These are phyloP conservation scores for Raddia distichophylla DNA, from an alignment of 176 grass and related monocot species.

Conservation along the genomic window DNA sequence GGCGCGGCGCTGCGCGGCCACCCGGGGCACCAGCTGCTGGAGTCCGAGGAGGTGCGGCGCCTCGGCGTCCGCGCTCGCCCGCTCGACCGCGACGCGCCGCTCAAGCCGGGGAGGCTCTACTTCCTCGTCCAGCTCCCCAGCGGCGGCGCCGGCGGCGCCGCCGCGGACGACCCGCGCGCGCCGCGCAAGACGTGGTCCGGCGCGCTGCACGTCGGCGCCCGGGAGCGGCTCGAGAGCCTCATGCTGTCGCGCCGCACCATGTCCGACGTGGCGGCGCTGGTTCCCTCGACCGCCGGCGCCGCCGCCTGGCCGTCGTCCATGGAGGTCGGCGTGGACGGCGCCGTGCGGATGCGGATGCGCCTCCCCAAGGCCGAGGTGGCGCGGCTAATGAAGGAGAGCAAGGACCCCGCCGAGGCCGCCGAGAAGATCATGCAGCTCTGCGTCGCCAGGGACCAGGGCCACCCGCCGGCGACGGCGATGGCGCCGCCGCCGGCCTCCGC, in stretches of 20 bases:
- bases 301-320: conserved; percentile 39
- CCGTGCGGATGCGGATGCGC: conserved; percentile 73
- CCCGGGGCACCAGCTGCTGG: conserved; percentile 76
- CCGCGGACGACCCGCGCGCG: conserved; percentile 29
- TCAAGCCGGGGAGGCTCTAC: conserved; percentile 90
- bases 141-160: not conserved
- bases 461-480: not conserved
- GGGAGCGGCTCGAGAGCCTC: conserved; percentile 88
- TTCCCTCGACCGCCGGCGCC: not conserved
- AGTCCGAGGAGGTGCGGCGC: conserved; percentile 81
- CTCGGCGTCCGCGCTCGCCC: conserved; percentile 65
- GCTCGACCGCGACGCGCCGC: conserved; percentile 67
- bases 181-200: conserved; percentile 82
- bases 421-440: conserved; percentile 95
- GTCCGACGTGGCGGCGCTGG: conserved; percentile 63
- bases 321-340: conserved; percentile 62
- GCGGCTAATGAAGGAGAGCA: conserved; percentile 91
- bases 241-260: conserved; percentile 83
- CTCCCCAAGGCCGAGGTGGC: conserved; percentile 85
- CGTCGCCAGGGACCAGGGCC: conserved; percentile 57
- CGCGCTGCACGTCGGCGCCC: conserved; percentile 71
- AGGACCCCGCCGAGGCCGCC: conserved; percentile 71
- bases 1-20: conserved; percentile 60
- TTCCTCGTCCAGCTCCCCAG: conserved; percentile 82
- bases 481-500: conserved; percentile 15